Percentiles rank a stretch among this genome's conserved stretches.
Conservation (phyloP, 176 grass and related monocot genomes). For the bread wheat (Triticum aestivum) region IWGSC_CS_RefSeq_v2.1 NC_057798.1:487010943-487011442, state of each 20-base stretch:
- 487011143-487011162: neutral
- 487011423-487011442: neutral
- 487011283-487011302: too few relatives aligned
- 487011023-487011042: neutral
- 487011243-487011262: neutral
- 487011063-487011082: neutral
- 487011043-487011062: neutral
- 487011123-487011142: neutral
- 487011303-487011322: too few relatives aligned
- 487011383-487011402: neutral
- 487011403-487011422: neutral
- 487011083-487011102: neutral
- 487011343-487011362: neutral
- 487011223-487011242: neutral
- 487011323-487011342: too few relatives aligned
- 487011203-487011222: neutral
- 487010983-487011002: conserved; percentile 3
- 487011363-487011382: neutral
- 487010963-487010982: conserved; percentile 83
- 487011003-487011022: neutral
- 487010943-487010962: conserved; percentile 54
- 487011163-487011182: neutral
- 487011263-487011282: neutral
- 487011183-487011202: neutral
- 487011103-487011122: neutral